Conservation (phyloP, 768 basidiomycete genomes). For the Pleurotus pulmonarius region DNA sequence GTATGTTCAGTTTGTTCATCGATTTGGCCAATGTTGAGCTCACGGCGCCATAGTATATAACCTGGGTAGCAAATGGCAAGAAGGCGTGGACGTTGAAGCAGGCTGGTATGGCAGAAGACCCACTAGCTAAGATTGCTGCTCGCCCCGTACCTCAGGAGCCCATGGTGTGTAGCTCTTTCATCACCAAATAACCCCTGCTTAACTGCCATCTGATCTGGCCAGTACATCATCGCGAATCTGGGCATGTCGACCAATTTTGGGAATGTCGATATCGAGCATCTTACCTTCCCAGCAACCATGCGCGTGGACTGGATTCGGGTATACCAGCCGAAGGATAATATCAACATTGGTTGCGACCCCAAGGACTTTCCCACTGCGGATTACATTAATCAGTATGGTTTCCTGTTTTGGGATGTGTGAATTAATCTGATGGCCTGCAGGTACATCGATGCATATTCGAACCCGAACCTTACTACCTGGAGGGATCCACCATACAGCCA, state of each 20-base stretch:
- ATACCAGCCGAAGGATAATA: conserved; percentile 68
- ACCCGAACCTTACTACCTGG: conserved; percentile 82
- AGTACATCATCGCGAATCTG: conserved; percentile 85
- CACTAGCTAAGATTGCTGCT: conserved; percentile 54
- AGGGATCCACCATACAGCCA: conserved; percentile 51
- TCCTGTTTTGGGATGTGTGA: background rate
- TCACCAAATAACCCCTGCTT: background rate
- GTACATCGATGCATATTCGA: conserved; percentile 71
- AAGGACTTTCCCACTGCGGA: conserved; percentile 69
- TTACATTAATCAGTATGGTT: conserved; percentile 72
- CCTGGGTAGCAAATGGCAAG: conserved; percentile 66
- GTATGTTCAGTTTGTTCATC: conserved; percentile 30
- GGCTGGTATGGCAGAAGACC: conserved; percentile 55
- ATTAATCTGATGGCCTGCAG: conserved; percentile 19
- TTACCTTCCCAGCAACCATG: conserved; percentile 75
- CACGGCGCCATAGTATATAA: conserved; percentile 53
- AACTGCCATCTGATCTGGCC: background rate
- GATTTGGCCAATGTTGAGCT: background rate
- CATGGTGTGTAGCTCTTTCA: conserved; percentile 45
- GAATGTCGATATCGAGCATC: conserved; percentile 61
- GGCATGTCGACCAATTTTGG: conserved; percentile 83
- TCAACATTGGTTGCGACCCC: conserved; percentile 87
- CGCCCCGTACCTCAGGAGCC: conserved; percentile 81
- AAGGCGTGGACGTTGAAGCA: conserved; percentile 69
- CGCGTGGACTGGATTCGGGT: conserved; percentile 86